A percentile compares a stretch with the other conserved stretches of the same genome.
Conservation (phyloP, 1,284 basidiomycete species). For the Fomitopsis schrenkii region DNA sequence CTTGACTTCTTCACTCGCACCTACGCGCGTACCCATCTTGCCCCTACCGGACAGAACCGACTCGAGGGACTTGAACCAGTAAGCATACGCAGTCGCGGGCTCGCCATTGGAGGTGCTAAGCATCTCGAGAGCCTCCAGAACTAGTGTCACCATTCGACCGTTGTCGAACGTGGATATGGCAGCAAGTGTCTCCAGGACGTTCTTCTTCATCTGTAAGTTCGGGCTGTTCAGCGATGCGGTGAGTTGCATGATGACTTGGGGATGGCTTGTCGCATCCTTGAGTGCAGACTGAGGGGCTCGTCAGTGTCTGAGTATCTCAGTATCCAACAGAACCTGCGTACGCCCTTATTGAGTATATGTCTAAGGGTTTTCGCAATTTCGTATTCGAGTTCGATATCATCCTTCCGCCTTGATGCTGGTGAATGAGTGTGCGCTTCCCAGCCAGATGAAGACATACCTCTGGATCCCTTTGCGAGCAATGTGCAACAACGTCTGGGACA, state of each 20-base stretch:
- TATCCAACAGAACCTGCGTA: constrained; percentile 30
- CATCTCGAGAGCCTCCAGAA: constrained; percentile 59
- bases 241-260: constrained; percentile 79
- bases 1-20: constrained; percentile 87
- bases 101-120: constrained; percentile 67
- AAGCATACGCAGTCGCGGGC: constrained; percentile 63
- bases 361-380: constrained; percentile 90
- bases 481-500: constrained; percentile 77
- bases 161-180: constrained; percentile 49
- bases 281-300: constrained; percentile 54
- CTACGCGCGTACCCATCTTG: constrained; percentile 93
- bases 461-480: constrained; percentile 66
- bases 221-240: constrained; percentile 84
- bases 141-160: constrained; percentile 55
- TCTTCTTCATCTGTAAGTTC: constrained; percentile 76
- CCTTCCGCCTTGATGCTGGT: constrained; percentile 44
- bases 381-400: constrained; percentile 77
- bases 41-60: constrained; percentile 80
- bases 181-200: constrained; percentile 74
- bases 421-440: background rate
- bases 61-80: constrained; percentile 89
- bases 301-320: background rate
- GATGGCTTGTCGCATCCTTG: constrained; percentile 76
- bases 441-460: constrained; percentile 37
- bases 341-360: constrained; percentile 77